phyloP scores from a whole-genome alignment of 2,329 filamentous ascomycete species.

The Lachnellula willkommii region DNA sequence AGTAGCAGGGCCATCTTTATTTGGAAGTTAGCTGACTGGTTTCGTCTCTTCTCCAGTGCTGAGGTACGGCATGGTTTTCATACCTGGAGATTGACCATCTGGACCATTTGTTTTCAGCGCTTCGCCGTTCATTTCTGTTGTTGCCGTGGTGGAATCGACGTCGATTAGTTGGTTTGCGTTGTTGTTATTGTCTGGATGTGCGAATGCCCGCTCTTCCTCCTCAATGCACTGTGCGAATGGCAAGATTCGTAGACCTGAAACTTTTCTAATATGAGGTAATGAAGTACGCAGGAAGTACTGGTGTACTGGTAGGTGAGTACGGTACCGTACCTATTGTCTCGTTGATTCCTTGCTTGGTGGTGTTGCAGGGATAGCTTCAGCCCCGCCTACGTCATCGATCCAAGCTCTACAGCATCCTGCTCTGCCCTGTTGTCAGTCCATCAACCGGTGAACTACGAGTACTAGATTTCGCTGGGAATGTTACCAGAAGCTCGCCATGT shows the following conservation, averaged over 20 bases:
- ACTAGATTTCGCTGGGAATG: not conserved
- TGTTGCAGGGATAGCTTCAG: not conserved
- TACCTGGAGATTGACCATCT: not conserved
- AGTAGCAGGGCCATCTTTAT: too few species aligned
- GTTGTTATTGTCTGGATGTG: too few species aligned
- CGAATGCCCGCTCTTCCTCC: not conserved
- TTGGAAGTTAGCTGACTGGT: not conserved
- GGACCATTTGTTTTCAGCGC: not conserved
- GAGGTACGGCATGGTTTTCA: too few species aligned
- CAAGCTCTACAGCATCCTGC: not conserved
- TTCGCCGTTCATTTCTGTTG: not conserved
- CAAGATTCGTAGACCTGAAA: too few species aligned
- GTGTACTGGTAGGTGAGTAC: too few species aligned
- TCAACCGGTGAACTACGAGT: too few species aligned
- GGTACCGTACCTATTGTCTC: too few species aligned
- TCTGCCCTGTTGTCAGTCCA: too few species aligned
- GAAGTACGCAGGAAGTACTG: too few species aligned
- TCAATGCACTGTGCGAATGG: too few species aligned
- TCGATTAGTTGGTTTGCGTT: too few species aligned
- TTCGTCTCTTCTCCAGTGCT: not conserved
- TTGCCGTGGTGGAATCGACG: not conserved
- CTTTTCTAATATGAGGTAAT: too few species aligned
- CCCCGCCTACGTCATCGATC: not conserved
- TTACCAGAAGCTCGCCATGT: not conserved
- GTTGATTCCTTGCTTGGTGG: not conserved